These are phyloP conservation scores for Rhamnella rubrinervis DNA, from an alignment of 331 rosid genomes.

Conservation along the genomic window DNA sequence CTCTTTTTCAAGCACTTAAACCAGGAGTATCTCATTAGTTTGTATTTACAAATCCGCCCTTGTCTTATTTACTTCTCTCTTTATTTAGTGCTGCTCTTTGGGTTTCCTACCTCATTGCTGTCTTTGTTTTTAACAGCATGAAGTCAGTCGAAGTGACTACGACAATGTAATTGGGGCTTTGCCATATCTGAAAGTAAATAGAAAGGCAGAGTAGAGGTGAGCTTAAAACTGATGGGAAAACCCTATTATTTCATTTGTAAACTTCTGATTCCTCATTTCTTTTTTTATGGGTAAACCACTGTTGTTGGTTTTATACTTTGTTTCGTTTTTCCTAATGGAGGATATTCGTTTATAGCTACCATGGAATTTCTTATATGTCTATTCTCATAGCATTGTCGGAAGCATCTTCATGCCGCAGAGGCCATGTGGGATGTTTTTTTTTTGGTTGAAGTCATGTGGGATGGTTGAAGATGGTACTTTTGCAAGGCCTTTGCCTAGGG, in stretches of 20 bases:
- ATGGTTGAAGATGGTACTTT: too few species aligned
- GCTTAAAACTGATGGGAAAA: slow-evolving; percentile 11
- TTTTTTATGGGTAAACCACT: background rate
- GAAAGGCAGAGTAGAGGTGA: slow-evolving; percentile 52
- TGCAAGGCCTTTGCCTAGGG: too few species aligned
- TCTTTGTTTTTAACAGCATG: slow-evolving; percentile 42
- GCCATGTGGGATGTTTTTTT: too few species aligned
- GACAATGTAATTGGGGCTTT: slow-evolving; percentile 84
- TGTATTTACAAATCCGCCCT: too few species aligned
- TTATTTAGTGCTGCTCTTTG: background rate
- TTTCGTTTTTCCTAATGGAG: too few species aligned
- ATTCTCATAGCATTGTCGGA: too few species aligned
- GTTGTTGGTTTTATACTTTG: background rate
- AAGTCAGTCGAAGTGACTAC: slow-evolving; percentile 78
- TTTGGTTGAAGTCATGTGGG: too few species aligned
- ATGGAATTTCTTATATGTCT: too few species aligned
- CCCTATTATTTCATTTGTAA: slow-evolving; percentile 21
- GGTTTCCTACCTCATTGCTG: slow-evolving; percentile 22
- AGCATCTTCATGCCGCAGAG: too few species aligned
- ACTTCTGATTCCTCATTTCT: background rate
- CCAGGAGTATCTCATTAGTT: background rate
- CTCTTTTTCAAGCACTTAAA: background rate
- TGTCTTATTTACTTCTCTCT: background rate
- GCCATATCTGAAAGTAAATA: slow-evolving; percentile 91
- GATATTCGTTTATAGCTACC: background rate